phyloP scores from a whole-genome alignment of 164 flowering plant species.

The Magnolia changhungtana region DNA sequence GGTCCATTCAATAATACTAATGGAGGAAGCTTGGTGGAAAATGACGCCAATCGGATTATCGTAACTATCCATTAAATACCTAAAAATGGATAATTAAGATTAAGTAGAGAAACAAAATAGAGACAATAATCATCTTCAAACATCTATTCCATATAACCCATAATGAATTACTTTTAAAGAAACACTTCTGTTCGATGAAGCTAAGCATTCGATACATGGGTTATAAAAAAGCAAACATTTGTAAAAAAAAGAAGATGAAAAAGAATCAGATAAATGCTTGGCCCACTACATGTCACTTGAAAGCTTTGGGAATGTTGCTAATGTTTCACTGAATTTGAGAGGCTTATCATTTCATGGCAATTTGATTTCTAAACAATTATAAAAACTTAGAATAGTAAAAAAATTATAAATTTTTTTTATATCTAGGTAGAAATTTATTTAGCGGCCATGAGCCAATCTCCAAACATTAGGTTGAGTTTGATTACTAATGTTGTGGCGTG shows the following conservation, averaged over 20 bases:
- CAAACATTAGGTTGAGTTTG: not conserved
- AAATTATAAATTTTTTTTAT: not conserved
- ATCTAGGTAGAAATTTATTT: not conserved
- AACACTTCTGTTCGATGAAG: no score
- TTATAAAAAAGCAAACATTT: no score
- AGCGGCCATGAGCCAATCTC: not conserved
- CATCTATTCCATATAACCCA: no score
- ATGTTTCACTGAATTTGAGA: not conserved
- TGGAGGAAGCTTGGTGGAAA: not conserved
- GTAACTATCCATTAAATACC: no score
- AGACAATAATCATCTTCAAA: no score
- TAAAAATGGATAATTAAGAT: no score
- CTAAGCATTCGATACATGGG: no score
- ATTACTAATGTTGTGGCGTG: not conserved
- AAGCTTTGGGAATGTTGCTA: not conserved
- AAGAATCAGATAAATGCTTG: no score
- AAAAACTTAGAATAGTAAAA: not conserved
- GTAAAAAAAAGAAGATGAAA: no score
- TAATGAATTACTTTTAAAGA: no score
- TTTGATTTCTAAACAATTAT: not conserved
- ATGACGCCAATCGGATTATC: not conserved
- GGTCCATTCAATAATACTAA: not conserved
- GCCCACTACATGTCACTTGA: no score
- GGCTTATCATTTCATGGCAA: not conserved
- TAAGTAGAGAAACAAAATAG: no score